phyloP scores from a whole-genome alignment of 2,329 filamentous ascomycete genomes.

The Calycina marina region DNA sequence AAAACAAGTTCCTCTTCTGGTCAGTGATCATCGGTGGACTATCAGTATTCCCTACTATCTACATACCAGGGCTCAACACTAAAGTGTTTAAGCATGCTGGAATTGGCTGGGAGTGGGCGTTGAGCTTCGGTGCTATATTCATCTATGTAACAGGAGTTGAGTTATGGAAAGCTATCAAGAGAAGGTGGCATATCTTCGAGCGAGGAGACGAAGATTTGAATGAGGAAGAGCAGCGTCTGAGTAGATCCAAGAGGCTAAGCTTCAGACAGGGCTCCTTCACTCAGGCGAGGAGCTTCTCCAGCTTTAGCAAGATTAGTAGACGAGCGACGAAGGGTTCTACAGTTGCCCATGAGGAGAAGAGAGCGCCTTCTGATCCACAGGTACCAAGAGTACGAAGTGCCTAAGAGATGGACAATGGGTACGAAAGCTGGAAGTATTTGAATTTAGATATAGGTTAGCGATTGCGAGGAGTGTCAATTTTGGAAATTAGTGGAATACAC shows the following conservation, averaged over 20 bases:
- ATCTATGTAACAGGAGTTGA: slow-evolving; percentile 48
- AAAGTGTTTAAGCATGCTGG: slow-evolving; percentile 45
- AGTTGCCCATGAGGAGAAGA: no score
- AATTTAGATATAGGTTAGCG: no score
- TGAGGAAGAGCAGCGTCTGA: slow-evolving; percentile 4
- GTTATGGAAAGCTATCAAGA: slow-evolving; percentile 46
- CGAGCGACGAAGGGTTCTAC: no score
- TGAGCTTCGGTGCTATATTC: slow-evolving; percentile 40
- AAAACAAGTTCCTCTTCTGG: slow-evolving; percentile 48
- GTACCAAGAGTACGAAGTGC: no score
- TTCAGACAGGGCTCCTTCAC: slow-evolving; percentile 22
- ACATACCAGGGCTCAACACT: slow-evolving; percentile 50
- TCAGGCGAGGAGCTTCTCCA: slow-evolving; percentile 18
- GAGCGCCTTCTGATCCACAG: no score
- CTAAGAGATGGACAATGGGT: no score
- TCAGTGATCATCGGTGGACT: slow-evolving; percentile 37
- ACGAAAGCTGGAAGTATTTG: no score
- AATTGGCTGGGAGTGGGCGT: slow-evolving; percentile 51
- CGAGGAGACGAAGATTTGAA: slow-evolving; percentile 15
- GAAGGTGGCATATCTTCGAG: slow-evolving; percentile 22
- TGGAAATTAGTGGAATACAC: no score
- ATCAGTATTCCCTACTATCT: slow-evolving; percentile 41
- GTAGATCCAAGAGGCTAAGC: slow-evolving; percentile 9
- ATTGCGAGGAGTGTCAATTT: no score
- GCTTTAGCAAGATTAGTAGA: slow-evolving; percentile 7